Base-by-base conservation (phyloP, 2,329 filamentous ascomycete genomes). In the Polytolypa hystricis region DNA sequence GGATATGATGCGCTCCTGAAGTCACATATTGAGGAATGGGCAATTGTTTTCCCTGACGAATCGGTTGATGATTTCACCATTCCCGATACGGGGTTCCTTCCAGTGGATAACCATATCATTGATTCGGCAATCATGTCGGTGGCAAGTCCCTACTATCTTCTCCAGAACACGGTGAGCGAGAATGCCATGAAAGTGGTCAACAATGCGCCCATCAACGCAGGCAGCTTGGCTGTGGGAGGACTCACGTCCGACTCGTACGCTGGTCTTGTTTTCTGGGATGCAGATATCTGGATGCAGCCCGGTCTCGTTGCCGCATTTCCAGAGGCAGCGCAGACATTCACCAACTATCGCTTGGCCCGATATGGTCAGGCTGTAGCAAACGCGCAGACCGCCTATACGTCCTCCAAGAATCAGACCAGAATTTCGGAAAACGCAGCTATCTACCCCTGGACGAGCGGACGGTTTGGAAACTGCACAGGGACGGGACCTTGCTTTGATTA, bases 181-280 rank as follows among this genome's bases (percentile, higher is more conserved):
- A 75, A 76, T 47, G 72, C 73, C 1, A 58, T 74, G 21, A 55
- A 57, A 2, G 61, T 62, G 21, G 65, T 66, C 0, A 65, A 67
- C 35, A 66, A 68, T 35, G 61, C 66, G 1, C 53, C 61, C 2
- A 61, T 81, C 4, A 74, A 78, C 40, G 64, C 71, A 15, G 65
- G 79, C 51, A 81, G 77, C 45, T 73, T 83, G 33, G 64, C 75
- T 2, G 79, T 83, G n/a, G 76, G 78, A 39, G 79, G 79, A 0
- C 55, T 83, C 15, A 72, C 68, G 0, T 79, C 77, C 4, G 77
- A 81, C 44, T 78, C 73, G 5, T 84, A 84, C 46, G 79, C 65
- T 15, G 79, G 79, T 0, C 58, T 68, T 25, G 65, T 78, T n/a
- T 78, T 78, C 50, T 79, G 75, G 75, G 75, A 79, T 55, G 70